Percentiles rank a stretch among this genome's conserved stretches.
phyloP scores from a whole-genome alignment of 345 rosid species.

The Arabis hirsuta region DNA sequence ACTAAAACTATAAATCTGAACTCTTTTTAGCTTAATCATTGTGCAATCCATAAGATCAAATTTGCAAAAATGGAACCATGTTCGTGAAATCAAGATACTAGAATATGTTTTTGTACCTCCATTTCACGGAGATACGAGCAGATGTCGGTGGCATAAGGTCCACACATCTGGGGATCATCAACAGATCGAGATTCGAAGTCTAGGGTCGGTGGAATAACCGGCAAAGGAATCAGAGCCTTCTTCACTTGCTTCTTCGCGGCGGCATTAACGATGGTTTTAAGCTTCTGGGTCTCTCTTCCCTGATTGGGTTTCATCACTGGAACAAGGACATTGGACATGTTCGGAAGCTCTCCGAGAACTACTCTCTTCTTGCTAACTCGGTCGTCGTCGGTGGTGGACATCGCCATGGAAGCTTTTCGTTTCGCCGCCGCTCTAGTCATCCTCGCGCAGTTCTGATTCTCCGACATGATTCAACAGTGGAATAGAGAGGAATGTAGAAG shows the following conservation, averaged over 20 bases:
- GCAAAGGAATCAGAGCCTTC: constrained; percentile 6
- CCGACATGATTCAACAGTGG: constrained; percentile 27
- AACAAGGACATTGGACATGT: constrained; percentile 37
- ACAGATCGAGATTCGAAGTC: constrained; percentile 29
- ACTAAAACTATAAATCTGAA: not conserved
- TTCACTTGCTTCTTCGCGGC: constrained; percentile 24
- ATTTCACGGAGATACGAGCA: constrained; percentile 33
- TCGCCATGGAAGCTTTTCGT: constrained; percentile 36
- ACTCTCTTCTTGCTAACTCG: constrained; percentile 35
- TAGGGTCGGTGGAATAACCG: not conserved
- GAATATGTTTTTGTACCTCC: constrained; percentile 25
- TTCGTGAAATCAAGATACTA: not conserved
- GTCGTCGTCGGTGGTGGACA: not conserved
- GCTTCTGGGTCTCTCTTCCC: constrained; percentile 14
- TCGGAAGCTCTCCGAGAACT: constrained; percentile 38
- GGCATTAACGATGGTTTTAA: not conserved
- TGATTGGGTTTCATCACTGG: constrained; percentile 3
- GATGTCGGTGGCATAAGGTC: constrained; percentile 32
- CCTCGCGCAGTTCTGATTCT: constrained; percentile 37
- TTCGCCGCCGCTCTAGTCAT: constrained; percentile 43
- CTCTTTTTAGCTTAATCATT: not conserved
- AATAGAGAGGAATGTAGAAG: not conserved
- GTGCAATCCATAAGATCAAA: constrained; percentile 8
- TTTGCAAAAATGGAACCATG: not conserved
- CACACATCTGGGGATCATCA: constrained; percentile 44